Conservation (phyloP, 169 alveolate species). For the Babesia caballi region DNA sequence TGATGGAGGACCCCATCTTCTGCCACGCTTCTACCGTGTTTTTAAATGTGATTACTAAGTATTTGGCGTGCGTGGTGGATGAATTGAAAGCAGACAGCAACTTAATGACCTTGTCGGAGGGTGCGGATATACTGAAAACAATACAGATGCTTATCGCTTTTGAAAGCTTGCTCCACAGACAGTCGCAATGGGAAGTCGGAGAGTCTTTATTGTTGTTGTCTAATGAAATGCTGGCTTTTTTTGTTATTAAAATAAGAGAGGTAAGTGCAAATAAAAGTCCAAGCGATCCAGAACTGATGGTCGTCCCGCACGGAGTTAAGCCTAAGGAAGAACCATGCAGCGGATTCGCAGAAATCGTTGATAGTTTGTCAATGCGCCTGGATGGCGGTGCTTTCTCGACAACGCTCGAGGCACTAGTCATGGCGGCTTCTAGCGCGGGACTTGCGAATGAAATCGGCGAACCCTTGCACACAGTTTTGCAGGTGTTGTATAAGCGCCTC, state of each 20-base stretch:
- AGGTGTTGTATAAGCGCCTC: slow-evolving; percentile 10
- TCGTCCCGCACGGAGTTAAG: no score
- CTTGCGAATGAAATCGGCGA: no score
- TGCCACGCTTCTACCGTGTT: no score
- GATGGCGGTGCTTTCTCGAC: not conserved
- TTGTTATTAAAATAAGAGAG: not conserved
- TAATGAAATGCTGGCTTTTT: not conserved
- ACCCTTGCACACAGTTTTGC: not conserved
- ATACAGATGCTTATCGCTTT: not conserved
- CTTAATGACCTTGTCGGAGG: not conserved
- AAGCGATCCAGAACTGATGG: not conserved
- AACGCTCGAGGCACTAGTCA: not conserved
- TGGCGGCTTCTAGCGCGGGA: not conserved
- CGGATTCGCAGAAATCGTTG: not conserved
- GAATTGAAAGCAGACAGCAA: not conserved
- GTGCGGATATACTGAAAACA: not conserved
- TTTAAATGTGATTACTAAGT: no score
- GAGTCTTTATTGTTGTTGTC: no score
- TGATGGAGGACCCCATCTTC: no score
- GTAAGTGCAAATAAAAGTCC: not conserved
- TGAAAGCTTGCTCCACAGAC: not conserved
- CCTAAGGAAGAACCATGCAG: not conserved
- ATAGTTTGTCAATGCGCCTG: not conserved
- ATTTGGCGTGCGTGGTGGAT: no score
- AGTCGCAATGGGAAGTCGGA: no score